phyloP scores from a whole-genome alignment of 805 yeast genomes.

The Starmerella gropengiesseri region DNA sequence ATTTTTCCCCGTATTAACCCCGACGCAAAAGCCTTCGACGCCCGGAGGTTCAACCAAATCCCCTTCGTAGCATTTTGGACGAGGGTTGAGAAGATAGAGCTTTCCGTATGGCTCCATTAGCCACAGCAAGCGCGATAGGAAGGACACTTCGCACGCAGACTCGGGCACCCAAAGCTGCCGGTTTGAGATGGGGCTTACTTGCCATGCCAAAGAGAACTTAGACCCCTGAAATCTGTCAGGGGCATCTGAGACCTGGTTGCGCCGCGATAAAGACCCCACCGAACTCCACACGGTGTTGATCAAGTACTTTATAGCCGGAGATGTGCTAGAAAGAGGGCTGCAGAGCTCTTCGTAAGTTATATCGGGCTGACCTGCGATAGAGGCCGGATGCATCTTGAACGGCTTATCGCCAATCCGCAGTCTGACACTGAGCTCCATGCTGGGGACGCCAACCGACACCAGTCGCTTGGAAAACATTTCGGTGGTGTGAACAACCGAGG shows the following conservation, averaged over 20 bases:
- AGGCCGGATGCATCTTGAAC: not conserved
- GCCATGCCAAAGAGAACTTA: constrained; percentile 18
- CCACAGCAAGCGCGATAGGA: constrained; percentile 11
- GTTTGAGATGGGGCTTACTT: not conserved
- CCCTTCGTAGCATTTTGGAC: constrained; percentile 13
- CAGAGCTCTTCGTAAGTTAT: constrained; percentile 14
- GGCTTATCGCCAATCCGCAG: not conserved
- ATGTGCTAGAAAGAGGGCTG: constrained; percentile 13
- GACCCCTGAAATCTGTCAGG: not conserved
- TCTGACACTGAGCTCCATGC: not conserved
- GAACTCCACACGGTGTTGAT: constrained; percentile 1
- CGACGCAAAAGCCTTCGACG: constrained; percentile 68
- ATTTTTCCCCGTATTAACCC: constrained; percentile 28
- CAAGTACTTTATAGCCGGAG: constrained; percentile 4
- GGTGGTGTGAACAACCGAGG: constrained; percentile 9
- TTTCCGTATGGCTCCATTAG: constrained; percentile 5
- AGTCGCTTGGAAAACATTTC: constrained; percentile 1
- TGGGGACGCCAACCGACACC: constrained; percentile 11
- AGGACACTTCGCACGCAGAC: constrained; percentile 3
- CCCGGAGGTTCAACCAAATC: constrained; percentile 51
- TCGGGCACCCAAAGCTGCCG: constrained; percentile 18
- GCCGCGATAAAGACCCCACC: not conserved
- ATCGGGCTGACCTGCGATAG: not conserved
- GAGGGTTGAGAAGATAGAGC: constrained; percentile 9
- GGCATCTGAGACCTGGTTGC: not conserved